Evolutionary conservation across 331 rosid genomes (phyloP).

Genomic region (Rhamnella rubrinervis): DNA sequence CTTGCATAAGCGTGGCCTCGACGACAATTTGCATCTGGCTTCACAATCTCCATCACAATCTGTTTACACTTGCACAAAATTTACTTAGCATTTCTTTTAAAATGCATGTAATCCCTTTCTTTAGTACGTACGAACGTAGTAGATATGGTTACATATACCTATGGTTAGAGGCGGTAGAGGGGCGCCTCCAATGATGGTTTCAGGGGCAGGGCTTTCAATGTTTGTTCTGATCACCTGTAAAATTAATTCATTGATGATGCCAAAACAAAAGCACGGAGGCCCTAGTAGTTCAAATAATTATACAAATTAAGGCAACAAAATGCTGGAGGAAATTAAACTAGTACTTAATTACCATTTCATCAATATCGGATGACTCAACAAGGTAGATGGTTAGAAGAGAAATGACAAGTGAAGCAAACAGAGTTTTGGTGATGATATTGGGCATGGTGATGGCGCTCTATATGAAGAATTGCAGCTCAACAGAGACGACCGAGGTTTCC

Average conservation of each 20-base stretch:
- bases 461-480: not conserved
- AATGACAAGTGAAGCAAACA: conserved; percentile 31
- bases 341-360: conserved; percentile 25
- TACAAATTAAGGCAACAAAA: not conserved
- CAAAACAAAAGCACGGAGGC: no score
- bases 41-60: conserved; percentile 54
- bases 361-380: conserved; percentile 17
- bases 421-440: conserved; percentile 40
- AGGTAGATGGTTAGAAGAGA: conserved; percentile 34
- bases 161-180: not conserved
- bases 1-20: conserved; percentile 51
- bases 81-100: no score
- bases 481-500: not conserved
- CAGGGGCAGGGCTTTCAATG: not conserved
- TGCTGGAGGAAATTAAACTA: not conserved
- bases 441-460: conserved; percentile 21
- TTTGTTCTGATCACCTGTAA: not conserved
- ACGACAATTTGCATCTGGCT: conserved; percentile 56
- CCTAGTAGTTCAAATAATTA: not conserved
- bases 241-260: no score
- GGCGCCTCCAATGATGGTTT: not conserved
- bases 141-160: not conserved
- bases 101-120: no score
- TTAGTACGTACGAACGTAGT: not conserved
- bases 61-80: conserved; percentile 10